A percentile compares a stretch with the other conserved stretches of the same genome.
Conservation (phyloP, 108 stramenopile species). For the Cyclotella cryptica region DNA sequence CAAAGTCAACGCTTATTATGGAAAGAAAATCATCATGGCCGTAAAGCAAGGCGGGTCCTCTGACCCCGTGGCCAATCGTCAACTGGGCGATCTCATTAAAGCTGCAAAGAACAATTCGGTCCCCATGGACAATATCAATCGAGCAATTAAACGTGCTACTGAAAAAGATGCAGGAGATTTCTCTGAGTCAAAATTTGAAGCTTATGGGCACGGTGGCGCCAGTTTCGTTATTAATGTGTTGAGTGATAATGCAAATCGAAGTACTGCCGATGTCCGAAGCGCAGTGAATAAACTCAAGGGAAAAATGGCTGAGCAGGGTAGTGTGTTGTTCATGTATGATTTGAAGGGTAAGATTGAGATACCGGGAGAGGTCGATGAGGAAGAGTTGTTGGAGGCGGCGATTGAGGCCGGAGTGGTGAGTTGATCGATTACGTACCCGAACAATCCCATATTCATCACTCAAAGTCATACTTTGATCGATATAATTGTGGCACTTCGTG, state of each 20-base stretch:
- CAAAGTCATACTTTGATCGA: too few relatives aligned
- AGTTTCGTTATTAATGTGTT: conserved; percentile 83
- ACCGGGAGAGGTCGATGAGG: conserved; percentile 63
- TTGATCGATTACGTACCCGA: too few relatives aligned
- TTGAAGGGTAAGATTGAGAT: conserved; percentile 83
- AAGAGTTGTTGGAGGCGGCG: conserved; percentile 76
- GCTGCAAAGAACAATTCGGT: conserved; percentile 85
- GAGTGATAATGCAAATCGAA: conserved; percentile 88
- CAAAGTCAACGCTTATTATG: conserved; percentile 83
- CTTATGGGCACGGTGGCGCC: conserved; percentile 77
- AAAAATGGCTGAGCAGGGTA: conserved; percentile 88
- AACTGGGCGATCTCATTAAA: conserved; percentile 79
- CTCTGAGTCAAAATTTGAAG: conserved; percentile 82
- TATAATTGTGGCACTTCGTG: too few relatives aligned
- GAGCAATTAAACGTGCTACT: conserved; percentile 88
- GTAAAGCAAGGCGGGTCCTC: conserved; percentile 86
- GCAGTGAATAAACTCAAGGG: conserved; percentile 76
- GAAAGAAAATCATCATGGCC: conserved; percentile 92
- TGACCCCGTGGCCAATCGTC: conserved; percentile 80
- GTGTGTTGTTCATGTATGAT: conserved; percentile 90
- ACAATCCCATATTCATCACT: too few relatives aligned
- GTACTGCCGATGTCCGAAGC: conserved; percentile 78
- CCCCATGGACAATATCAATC: conserved; percentile 89
- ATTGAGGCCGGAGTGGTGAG: conserved; percentile 75
- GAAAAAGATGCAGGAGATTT: conserved; percentile 85